Evolutionary conservation across 176 grass and related monocot genomes (phyloP).

Genomic region (Bonia amplexicaulis): DNA sequence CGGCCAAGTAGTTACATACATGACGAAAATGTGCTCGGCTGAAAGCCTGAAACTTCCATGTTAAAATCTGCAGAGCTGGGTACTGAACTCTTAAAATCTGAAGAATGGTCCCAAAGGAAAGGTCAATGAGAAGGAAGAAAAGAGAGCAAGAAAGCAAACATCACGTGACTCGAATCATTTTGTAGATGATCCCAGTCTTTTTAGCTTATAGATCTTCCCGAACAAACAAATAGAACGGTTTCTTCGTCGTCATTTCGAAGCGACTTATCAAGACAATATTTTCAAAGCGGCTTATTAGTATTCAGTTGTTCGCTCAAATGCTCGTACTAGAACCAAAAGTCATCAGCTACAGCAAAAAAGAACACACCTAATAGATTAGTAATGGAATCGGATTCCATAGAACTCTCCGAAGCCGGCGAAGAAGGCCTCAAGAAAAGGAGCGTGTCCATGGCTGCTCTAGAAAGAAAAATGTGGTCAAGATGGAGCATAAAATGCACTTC

Average conservation of each 20-base stretch:
- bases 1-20: background rate
- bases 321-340: too few relatives aligned
- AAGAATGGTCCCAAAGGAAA: background rate
- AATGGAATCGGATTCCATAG: background rate
- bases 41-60: background rate
- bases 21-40: background rate
- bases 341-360: too few relatives aligned
- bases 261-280: too few relatives aligned
- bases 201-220: too few relatives aligned
- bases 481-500: background rate
- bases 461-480: slow-evolving; percentile 10
- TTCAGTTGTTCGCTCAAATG: too few relatives aligned
- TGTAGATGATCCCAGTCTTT: background rate
- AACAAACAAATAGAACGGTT: too few relatives aligned
- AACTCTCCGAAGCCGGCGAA: background rate
- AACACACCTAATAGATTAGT: background rate
- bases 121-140: background rate
- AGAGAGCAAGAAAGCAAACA: background rate
- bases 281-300: accelerated
- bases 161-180: background rate
- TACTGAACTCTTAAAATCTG: background rate
- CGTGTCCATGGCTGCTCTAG: background rate
- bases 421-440: background rate
- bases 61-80: background rate
- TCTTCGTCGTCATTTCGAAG: too few relatives aligned